These are phyloP conservation scores for Neurospora cerealis DNA, from an alignment of 495 filamentous ascomycete genomes.

Conservation along the genomic window DNA sequence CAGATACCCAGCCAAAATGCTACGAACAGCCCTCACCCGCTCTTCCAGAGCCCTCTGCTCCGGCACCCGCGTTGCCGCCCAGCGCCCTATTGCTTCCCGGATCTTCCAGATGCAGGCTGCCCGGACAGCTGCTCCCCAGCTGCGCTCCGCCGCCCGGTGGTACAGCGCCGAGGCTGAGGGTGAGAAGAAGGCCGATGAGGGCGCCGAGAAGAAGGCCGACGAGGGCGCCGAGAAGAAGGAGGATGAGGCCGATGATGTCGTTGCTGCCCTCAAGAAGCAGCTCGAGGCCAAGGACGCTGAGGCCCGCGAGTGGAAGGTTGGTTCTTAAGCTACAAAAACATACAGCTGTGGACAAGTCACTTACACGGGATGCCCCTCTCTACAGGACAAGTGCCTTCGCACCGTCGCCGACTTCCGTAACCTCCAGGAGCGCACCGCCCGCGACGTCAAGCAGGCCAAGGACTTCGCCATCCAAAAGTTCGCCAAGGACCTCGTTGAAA, in stretches of 20 bases:
- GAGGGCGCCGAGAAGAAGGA: constrained; percentile 18
- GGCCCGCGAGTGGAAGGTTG: constrained; percentile 76
- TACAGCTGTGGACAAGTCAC: background rate
- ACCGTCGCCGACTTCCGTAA: constrained; percentile 94
- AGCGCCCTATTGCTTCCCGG: constrained; percentile 22
- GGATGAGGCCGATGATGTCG: constrained; percentile 16
- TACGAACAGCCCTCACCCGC: constrained; percentile 30
- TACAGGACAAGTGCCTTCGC: constrained; percentile 84
- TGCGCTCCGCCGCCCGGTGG: constrained; percentile 26
- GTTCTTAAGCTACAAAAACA: constrained; percentile 1
- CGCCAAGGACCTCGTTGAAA: constrained; percentile 86
- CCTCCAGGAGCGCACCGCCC: constrained; percentile 86
- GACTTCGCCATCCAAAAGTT: constrained; percentile 95
- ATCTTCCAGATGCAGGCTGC: constrained; percentile 20
- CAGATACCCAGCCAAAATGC: constrained; percentile 25
- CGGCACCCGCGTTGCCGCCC: constrained; percentile 12
- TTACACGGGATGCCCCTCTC: background rate
- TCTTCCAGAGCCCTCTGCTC: constrained; percentile 30
- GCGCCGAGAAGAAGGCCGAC: constrained; percentile 17
- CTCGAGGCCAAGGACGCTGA: constrained; percentile 80
- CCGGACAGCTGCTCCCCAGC: constrained; percentile 13
- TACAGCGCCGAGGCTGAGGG: constrained; percentile 36
- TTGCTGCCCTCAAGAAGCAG: constrained; percentile 48
- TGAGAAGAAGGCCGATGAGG: constrained; percentile 14
- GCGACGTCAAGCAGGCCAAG: constrained; percentile 74